A percentile compares a stretch with the other conserved stretches of the same genome.
These are phyloP conservation scores for Persicaria tinctoria DNA, from an alignment of 148 eudicot species.

Conservation along the genomic window DNA sequence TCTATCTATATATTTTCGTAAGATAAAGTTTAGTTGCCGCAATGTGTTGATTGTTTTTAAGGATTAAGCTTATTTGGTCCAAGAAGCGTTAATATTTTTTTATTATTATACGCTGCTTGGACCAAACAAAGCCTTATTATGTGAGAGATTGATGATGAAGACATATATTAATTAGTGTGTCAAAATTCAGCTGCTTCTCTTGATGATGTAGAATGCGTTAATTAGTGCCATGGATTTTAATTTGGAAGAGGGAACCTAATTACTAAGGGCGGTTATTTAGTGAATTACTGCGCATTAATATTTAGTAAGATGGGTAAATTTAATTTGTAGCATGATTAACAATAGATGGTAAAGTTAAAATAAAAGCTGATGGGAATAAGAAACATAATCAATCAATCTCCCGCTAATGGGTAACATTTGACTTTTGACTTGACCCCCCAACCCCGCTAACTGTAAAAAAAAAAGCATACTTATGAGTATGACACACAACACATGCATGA, in stretches of 20 bases:
- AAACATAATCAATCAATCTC: conserved; percentile 13
- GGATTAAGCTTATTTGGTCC: too few species aligned
- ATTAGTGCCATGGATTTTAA: too few species aligned
- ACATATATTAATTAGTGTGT: not conserved
- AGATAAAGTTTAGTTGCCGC: too few species aligned
- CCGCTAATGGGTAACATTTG: conserved; percentile 7
- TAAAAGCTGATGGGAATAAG: conserved; percentile 4
- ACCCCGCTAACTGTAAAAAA: not conserved
- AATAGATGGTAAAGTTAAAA: conserved; percentile 9
- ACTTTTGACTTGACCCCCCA: conserved; percentile 13
- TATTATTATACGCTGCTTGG: too few species aligned
- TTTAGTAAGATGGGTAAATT: not conserved
- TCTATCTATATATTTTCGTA: too few species aligned
- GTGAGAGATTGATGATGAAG: not conserved
- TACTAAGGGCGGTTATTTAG: too few species aligned
- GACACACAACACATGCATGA: not conserved
- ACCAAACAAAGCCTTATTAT: not conserved
- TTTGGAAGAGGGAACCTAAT: too few species aligned
- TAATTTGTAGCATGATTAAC: conserved; percentile 4
- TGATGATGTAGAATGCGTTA: too few species aligned
- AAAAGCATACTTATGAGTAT: not conserved
- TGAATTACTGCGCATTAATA: too few species aligned
- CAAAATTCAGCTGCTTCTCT: not conserved
- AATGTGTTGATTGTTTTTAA: too few species aligned
- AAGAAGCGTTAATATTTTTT: too few species aligned